phyloP scores from a whole-genome alignment of 1,284 basidiomycete genomes.

The Mycosarcoma mackinlayi region DNA sequence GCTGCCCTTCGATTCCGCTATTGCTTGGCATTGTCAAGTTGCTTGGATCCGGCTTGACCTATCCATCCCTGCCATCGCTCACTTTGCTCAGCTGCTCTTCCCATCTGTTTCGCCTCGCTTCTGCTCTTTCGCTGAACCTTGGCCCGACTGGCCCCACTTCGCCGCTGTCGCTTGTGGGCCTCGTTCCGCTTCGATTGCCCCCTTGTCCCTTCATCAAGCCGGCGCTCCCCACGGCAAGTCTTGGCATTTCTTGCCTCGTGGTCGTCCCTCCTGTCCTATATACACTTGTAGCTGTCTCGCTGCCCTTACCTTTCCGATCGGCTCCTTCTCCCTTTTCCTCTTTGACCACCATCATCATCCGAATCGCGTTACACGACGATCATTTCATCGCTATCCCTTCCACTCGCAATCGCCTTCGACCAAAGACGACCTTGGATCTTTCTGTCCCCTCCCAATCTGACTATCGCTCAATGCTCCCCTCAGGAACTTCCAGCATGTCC shows the following conservation, averaged over 20 bases:
- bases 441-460: too few relatives aligned
- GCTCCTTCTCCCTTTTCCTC: not conserved
- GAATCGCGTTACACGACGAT: too few relatives aligned
- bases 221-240: slow-evolving; percentile 4
- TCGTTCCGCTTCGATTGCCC: not conserved
- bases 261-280: slow-evolving; percentile 22
- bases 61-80: too few relatives aligned
- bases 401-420: too few relatives aligned
- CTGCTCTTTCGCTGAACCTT: not conserved
- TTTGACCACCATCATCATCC: not conserved
- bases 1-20: too few relatives aligned
- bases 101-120: not conserved
- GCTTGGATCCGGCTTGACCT: too few relatives aligned
- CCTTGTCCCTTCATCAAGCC: not conserved
- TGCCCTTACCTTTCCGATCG: slow-evolving; percentile 10
- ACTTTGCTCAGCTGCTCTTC: not conserved
- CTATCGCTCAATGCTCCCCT: slow-evolving; percentile 11
- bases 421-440: too few relatives aligned
- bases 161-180: not conserved
- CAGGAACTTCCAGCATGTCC: slow-evolving; percentile 33
- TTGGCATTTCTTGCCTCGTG: slow-evolving; percentile 41
- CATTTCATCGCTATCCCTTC: too few relatives aligned
- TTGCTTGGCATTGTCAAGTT: slow-evolving; percentile 7
- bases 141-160: not conserved
- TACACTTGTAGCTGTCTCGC: slow-evolving; percentile 4